Evolutionary conservation across 2,329 filamentous ascomycete species (phyloP), one percentile per base, ranked within the genome.

Genomic region (Penicillium sp.): DNA sequence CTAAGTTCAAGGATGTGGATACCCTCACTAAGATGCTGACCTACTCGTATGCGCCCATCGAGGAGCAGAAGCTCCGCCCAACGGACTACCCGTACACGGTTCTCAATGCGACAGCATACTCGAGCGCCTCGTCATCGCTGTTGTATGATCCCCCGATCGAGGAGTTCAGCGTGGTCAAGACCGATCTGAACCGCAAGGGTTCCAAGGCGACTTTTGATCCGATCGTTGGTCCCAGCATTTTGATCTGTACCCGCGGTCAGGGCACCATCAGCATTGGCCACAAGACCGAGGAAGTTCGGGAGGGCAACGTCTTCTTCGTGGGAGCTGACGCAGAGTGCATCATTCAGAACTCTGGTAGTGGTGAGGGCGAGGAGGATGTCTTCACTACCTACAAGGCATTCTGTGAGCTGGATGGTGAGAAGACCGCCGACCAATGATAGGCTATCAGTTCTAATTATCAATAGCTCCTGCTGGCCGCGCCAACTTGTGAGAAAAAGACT

Each of bases 141-240:
- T 84, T 98, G 16, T 99, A 99, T 75, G 91, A 99, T 70, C 95
- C 95, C 0, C 95, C 95, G 0, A 99, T 99, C 62, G 91, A 96
- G 52, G 95, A 99, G 73, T 99, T 99, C 75, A 89, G 88, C 64
- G 93, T 99, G 16, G 86, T 97, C 47, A 88, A 91, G 69, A 89
- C 90, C 0, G 85, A 89, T 11, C 80, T 99, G 35, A 89, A 88
- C 64, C 80, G 78, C 44, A 75, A 81, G 0, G 89, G 87, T 2
- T 86, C 91, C 29, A 96, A 96, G 77, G 92, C 87, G 0, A 96
- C 91, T 0, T 96, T 99, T 67, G 93, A 96, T 61, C 83, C 87
- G 0, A 85, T 99, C 49, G 86, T 89, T 7, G 95, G 95, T 0
- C 95, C 95, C 0, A 96, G 92, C 73, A 92, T 99, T 66, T 76